Conservation (phyloP, 495 filamentous ascomycete species). For the Penicillium lagena region DNA sequence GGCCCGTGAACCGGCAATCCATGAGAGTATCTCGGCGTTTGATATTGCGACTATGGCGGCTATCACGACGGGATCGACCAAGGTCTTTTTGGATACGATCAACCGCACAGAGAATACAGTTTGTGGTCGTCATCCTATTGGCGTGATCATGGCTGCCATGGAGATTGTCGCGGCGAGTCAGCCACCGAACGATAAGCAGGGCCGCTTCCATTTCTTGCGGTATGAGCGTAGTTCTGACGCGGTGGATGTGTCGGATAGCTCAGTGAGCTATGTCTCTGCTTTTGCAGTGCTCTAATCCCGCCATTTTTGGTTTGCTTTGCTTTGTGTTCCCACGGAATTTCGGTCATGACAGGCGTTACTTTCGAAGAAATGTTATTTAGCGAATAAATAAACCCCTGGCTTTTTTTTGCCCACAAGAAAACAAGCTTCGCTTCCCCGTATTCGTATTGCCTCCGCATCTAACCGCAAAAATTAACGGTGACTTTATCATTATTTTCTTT, state of each 20-base stretch:
- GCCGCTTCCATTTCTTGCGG: constrained; percentile 74
- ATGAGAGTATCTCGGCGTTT: constrained; percentile 78
- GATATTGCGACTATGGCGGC: constrained; percentile 80
- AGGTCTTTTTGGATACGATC: constrained; percentile 60
- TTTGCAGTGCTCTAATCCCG: constrained; percentile 30
- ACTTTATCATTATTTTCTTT: no score
- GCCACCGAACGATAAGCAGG: constrained; percentile 34
- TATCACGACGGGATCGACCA: constrained; percentile 66
- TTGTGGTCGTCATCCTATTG: constrained; percentile 93
- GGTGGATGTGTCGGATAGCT: constrained; percentile 66
- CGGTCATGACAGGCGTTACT: no score
- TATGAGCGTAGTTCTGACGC: constrained; percentile 88
- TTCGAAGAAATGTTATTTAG: no score
- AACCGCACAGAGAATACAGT: constrained; percentile 81
- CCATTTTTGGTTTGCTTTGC: neutral
- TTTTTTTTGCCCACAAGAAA: no score
- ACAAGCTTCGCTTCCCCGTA: no score
- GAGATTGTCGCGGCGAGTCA: constrained; percentile 44
- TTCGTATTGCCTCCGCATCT: no score
- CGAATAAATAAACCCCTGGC: no score
- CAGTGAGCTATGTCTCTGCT: constrained; percentile 79
- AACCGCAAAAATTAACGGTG: no score
- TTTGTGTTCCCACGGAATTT: no score
- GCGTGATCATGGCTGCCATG: constrained; percentile 83
- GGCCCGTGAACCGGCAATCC: constrained; percentile 50